Evolutionary conservation across 768 basidiomycete genomes (phyloP), one percentile per base, ranked within the genome.

Genomic region (Boletus fagicola): DNA sequence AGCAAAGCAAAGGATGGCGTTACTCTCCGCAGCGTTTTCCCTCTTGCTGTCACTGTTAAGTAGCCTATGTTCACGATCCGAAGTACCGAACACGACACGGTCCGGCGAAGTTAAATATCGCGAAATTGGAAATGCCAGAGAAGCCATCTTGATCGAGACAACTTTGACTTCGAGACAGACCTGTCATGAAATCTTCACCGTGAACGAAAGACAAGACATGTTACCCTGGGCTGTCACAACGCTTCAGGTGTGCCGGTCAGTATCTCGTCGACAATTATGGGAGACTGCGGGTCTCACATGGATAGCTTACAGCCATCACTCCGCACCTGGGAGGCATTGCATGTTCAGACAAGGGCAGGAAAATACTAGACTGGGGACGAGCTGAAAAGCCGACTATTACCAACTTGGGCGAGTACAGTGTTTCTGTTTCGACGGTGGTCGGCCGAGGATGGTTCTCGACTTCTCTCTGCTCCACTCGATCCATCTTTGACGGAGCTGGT

Each of bases 151-250:
- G 47, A 52, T 46, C 31, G 47, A 49, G 46, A 18, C 7, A n/a
- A 1, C 9, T 30, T 40, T 46, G 42, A n/a, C 36, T 24, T 49
- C 50, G 49, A 50, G 40, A 12, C n/a, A 39, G 35, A 31, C 39
- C 43, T 51, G 60, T 53, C 64, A n/a, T 38, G 49, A 4, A 18
- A 24, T 18, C 9, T 45, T 15, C 45, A 30, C 28, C 28, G 39
- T 15, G n/a, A 16, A 22, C 28, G 9, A 43, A 51, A 22, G 18
- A 33, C 20, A 12, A 22, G 35, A 12, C 10, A 38, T 35, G 8
- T 35, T 6, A 13, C 15, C 9, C 10, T n/a, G 28, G 26, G 44
- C 18, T 36, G 13, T 20, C 12, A 24, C 6, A 12, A 6, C 10
- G 22, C 43, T 13, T 43, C 43, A 43, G 28, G 10, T 40, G 24